Evolutionary conservation across 176 grass and related monocot genomes (phyloP), one percentile per base, ranked within the genome.

Genomic region (Raddia distichophylla): DNA sequence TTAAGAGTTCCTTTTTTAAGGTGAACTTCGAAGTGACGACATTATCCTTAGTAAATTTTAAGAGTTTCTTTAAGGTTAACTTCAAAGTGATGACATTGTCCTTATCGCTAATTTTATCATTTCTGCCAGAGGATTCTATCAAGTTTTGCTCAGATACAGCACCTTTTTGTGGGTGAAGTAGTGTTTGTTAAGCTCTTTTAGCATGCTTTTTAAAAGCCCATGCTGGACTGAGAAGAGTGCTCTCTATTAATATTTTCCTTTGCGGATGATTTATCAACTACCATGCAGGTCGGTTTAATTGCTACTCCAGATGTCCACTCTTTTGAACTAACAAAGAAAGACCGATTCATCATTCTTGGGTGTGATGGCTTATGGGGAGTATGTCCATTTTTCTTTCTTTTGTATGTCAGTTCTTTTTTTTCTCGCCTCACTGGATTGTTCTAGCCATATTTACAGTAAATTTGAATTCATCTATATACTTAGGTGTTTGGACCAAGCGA

Each of bases 341-440:
- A 93, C 49, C 75, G 84, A 48, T 98, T 98, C 83, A 75, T 98
- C 66, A 89, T 98, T 75, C 88, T 98, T 62, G 95, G 95, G 34
- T 98, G 92, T 12, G 92, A 98, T 91, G 95, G 95, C 70, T 82
- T 95, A 53, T 98, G 92, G 95, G 92, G 95, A 87, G 92, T 98
- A 97, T 57, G 87, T 84, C 68, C 54, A 76, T 64, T 81, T 73
- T 44, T 10, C n/a, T 85, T n/a, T 4, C 18, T 80, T 53, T 50
- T 53, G 59, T 47, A 9, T 60, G 37, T 60, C 42, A 37, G 1
- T 80, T 82, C 12, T 62, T 46, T 57, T 57, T 20, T 6, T 86
- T 82, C 12, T 62, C 40, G 74, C 20, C 9, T 86, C 69, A 27
- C 35, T 50, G 10, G 12, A 32, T 3, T 77, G 11, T 47, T 64